A percentile compares a stretch with the other conserved stretches of the same genome.
These are phyloP conservation scores for Isabelozyma rhagii DNA, from an alignment of 805 yeast species.

Conservation along the genomic window DNA sequence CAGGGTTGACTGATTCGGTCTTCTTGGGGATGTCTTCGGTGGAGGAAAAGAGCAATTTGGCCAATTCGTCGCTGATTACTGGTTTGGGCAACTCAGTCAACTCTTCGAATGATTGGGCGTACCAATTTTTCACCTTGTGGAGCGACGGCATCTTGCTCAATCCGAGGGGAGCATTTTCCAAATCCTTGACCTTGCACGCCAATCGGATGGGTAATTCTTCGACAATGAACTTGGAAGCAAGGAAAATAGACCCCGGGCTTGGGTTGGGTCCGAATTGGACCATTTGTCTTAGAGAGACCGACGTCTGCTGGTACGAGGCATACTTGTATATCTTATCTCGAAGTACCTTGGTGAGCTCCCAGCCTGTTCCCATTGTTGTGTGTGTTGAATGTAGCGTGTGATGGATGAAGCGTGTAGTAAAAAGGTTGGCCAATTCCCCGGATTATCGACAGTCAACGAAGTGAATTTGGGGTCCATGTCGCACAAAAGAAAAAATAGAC, in stretches of 20 bases:
- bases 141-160: conserved; percentile 73
- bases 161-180: conserved; percentile 77
- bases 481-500: background rate
- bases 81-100: conserved; percentile 66
- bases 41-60: conserved; percentile 22
- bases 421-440: background rate
- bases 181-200: conserved; percentile 81
- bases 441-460: background rate
- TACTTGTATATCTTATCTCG: conserved; percentile 57
- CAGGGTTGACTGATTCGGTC: conserved; percentile 19
- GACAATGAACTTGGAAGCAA: conserved; percentile 80
- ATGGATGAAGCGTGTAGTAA: background rate
- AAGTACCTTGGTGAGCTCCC: conserved; percentile 50
- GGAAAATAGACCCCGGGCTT: conserved; percentile 70
- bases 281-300: conserved; percentile 83
- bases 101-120: conserved; percentile 85
- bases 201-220: conserved; percentile 85
- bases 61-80: conserved; percentile 39
- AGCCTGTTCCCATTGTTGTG: conserved; percentile 37
- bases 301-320: conserved; percentile 77
- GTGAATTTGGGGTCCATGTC: background rate
- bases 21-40: conserved; percentile 6
- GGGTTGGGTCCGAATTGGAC: conserved; percentile 86
- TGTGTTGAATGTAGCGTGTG: background rate
- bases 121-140: conserved; percentile 78